Percentiles rank a stretch among this genome's conserved stretches.
These are phyloP conservation scores for Coemansia sp. DNA, from an alignment of 192 early-diverging fungal genomes.

Conservation along the genomic window DNA sequence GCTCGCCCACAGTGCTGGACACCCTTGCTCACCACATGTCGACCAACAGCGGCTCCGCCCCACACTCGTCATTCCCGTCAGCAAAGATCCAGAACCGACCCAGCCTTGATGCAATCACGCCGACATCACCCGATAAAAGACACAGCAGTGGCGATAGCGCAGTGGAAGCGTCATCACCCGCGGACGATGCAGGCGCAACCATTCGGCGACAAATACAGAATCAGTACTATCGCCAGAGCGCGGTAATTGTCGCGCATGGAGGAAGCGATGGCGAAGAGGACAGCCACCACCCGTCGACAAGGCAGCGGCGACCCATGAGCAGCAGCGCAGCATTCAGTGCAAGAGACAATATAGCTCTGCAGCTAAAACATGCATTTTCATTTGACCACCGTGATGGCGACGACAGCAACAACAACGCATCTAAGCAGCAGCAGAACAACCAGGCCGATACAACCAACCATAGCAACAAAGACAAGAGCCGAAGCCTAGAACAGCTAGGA, in stretches of 20 bases:
- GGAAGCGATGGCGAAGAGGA: constrained; percentile 7
- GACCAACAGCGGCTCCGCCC: constrained; percentile 14
- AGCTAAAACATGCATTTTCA: background rate
- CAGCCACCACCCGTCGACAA: background rate
- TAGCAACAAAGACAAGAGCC: background rate
- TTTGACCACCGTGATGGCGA: background rate
- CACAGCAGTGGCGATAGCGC: constrained; percentile 2
- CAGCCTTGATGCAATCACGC: constrained; percentile 35
- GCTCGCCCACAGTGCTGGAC: constrained; percentile 25
- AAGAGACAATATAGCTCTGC: background rate
- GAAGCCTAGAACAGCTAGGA: background rate
- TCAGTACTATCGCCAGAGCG: background rate
- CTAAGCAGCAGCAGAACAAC: background rate
- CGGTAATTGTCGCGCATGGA: background rate
- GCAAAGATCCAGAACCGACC: constrained; percentile 21
- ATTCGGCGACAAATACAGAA: background rate
- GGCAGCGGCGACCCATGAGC: constrained; percentile 8
- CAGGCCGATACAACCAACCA: background rate
- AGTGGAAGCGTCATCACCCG: background rate
- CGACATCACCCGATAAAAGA: constrained; percentile 9
- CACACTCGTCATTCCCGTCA: constrained; percentile 21
- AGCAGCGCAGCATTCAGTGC: background rate
- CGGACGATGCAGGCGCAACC: background rate
- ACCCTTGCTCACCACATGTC: constrained; percentile 21
- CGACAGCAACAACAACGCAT: background rate